These are phyloP conservation scores for Sutorius australiensis DNA, from an alignment of 768 basidiomycete species.

Conservation along the genomic window DNA sequence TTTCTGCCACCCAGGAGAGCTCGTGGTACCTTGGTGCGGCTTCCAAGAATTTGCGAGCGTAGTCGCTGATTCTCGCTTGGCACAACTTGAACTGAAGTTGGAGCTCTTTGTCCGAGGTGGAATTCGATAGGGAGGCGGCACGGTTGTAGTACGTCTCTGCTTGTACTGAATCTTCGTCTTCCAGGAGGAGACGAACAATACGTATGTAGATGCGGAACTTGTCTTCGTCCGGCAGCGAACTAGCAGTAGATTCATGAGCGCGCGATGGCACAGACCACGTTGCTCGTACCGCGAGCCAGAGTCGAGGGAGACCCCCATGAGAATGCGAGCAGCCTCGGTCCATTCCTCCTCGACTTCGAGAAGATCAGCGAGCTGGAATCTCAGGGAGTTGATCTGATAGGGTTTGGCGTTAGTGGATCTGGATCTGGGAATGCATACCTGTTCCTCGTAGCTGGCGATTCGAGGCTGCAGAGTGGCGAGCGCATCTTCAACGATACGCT, in stretches of 20 bases:
- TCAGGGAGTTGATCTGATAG: conserved; percentile 69
- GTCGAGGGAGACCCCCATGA: conserved; percentile 91
- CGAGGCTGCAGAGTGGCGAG: conserved; percentile 68
- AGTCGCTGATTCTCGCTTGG: conserved; percentile 93
- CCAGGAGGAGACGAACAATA: conserved; percentile 88
- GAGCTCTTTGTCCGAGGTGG: conserved; percentile 73
- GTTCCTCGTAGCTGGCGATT: conserved; percentile 92
- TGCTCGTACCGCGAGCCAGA: conserved; percentile 71
- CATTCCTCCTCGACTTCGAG: conserved; percentile 90
- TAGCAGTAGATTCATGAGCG: conserved; percentile 21
- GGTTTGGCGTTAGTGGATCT: conserved; percentile 6
- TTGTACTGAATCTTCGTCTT: conserved; percentile 95
- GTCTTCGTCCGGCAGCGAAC: conserved; percentile 71
- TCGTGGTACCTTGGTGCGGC: conserved; percentile 94
- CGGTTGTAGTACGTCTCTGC: conserved; percentile 99
- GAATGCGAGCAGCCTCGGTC: conserved; percentile 86
- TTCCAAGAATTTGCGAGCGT: conserved; percentile 87
- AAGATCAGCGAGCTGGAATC: conserved; percentile 89
- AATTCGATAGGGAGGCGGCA: conserved; percentile 84
- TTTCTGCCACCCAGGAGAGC: conserved; percentile 83
- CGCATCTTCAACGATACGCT: conserved; percentile 72
- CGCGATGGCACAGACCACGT: background rate
- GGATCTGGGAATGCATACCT: conserved; percentile 47
- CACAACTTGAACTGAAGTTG: conserved; percentile 85
- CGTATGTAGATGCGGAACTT: conserved; percentile 90